Conservation (phyloP, 2,329 filamentous ascomycete genomes). For the Calycina herbarum region DNA sequence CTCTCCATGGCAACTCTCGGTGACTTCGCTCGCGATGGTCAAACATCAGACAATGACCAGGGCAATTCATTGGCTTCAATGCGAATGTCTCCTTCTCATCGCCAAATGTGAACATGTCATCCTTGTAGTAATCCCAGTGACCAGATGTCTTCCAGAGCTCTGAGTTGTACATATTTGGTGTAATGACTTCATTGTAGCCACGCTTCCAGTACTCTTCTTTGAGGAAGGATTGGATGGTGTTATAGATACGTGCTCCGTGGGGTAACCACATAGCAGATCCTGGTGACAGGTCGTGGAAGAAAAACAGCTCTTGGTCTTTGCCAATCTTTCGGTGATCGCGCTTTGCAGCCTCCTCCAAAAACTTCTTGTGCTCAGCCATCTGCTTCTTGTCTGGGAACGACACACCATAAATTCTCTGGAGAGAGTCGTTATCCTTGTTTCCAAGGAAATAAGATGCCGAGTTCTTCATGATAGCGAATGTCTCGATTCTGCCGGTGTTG, state of each 20-base stretch:
- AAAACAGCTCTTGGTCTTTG: conserved; percentile 94
- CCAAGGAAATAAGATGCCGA: conserved; percentile 85
- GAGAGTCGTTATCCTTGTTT: conserved; percentile 87
- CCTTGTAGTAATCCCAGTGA: conserved; percentile 90
- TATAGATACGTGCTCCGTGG: conserved; percentile 91
- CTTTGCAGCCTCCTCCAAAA: conserved; percentile 96
- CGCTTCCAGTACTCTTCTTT: conserved; percentile 88
- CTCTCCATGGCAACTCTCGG: conserved; percentile 83
- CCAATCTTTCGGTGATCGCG: conserved; percentile 93
- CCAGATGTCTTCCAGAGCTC: conserved; percentile 92
- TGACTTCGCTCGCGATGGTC: conserved; percentile 82
- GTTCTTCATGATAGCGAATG: conserved; percentile 88
- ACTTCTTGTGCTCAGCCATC: conserved; percentile 90
- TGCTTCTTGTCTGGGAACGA: conserved; percentile 96
- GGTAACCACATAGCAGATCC: conserved; percentile 91
- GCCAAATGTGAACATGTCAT: conserved; percentile 91
- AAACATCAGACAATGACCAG: conserved; percentile 89
- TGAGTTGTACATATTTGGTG: conserved; percentile 95
- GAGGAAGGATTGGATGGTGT: conserved; percentile 79
- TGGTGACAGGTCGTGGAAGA: conserved; percentile 92
- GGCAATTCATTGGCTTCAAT: conserved; percentile 98
- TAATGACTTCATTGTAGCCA: conserved; percentile 91
- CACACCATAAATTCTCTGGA: conserved; percentile 95
- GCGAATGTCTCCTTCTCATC: conserved; percentile 83
- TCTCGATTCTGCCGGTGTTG: conserved; percentile 89